These are phyloP conservation scores for Atkinsonella hypoxylon DNA, from an alignment of 2,329 filamentous ascomycete species.

Conservation along the genomic window DNA sequence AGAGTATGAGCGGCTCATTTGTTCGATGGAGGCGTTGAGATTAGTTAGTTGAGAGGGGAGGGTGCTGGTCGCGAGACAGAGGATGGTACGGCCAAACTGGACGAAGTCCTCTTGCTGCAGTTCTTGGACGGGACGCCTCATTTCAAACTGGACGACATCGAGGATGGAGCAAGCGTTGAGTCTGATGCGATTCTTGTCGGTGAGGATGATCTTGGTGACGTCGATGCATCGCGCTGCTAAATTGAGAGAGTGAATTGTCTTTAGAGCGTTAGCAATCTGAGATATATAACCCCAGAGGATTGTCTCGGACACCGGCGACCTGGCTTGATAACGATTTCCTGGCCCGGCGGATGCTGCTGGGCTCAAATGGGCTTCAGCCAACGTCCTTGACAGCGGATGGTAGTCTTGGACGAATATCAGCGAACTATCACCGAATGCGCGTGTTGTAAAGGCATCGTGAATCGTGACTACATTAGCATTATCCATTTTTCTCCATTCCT, in stretches of 20 bases:
- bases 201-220: constrained; percentile 78
- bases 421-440: constrained; percentile 88
- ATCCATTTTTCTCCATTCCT: constrained; percentile 78
- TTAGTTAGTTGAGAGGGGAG: constrained; percentile 43
- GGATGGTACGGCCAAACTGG: constrained; percentile 70
- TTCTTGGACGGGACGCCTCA: constrained; percentile 54
- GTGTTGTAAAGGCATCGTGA: constrained; percentile 85
- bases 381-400: constrained; percentile 78
- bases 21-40: constrained; percentile 59
- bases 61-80: constrained; percentile 69
- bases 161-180: constrained; percentile 80
- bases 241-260: constrained; percentile 68
- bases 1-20: constrained; percentile 66
- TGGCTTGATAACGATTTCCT: constrained; percentile 33
- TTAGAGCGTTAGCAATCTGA: constrained; percentile 80
- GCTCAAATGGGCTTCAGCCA: constrained; percentile 68
- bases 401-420: constrained; percentile 91
- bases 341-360: constrained; percentile 20
- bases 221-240: constrained; percentile 81
- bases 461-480: constrained; percentile 76
- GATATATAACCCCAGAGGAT: constrained; percentile 86
- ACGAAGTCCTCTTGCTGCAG: constrained; percentile 80
- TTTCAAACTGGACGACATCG: constrained; percentile 78
- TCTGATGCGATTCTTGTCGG: constrained; percentile 79
- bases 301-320: constrained; percentile 50